Conservation (phyloP, 2,329 filamentous ascomycete species). For the Hypomyces perniciosus region DNA sequence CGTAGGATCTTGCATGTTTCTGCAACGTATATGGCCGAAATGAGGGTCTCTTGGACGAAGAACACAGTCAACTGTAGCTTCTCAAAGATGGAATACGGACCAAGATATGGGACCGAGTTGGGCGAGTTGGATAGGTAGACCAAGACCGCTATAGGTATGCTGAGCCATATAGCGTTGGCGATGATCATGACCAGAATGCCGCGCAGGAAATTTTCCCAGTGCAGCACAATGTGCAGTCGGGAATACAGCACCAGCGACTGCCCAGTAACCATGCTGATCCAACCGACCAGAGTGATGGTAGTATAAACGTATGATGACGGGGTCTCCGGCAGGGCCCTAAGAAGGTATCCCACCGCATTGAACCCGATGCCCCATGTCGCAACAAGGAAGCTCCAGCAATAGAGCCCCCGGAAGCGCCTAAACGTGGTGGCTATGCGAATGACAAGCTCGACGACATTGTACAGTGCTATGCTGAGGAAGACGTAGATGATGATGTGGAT, state of each 20-base stretch:
- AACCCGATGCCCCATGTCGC: slow-evolving; percentile 28
- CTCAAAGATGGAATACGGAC: slow-evolving; percentile 39
- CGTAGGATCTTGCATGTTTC: slow-evolving; percentile 43
- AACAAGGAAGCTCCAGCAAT: slow-evolving; percentile 34
- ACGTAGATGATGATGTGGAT: slow-evolving; percentile 11
- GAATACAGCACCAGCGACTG: slow-evolving; percentile 57
- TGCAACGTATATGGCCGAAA: slow-evolving; percentile 46
- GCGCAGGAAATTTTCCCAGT: slow-evolving; percentile 41
- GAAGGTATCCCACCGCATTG: slow-evolving; percentile 23
- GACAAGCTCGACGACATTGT: slow-evolving; percentile 14
- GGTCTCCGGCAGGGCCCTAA: slow-evolving; percentile 18
- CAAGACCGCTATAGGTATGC: slow-evolving; percentile 48
- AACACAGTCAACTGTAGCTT: slow-evolving; percentile 49
- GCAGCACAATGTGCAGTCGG: slow-evolving; percentile 52
- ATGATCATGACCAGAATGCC: slow-evolving; percentile 52
- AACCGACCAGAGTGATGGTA: slow-evolving; percentile 17
- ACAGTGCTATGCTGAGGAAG: slow-evolving; percentile 13
- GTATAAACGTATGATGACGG: slow-evolving; percentile 7
- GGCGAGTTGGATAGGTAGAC: slow-evolving; percentile 43
- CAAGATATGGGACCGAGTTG: slow-evolving; percentile 6
- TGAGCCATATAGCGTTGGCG: slow-evolving; percentile 44
- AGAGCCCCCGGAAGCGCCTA: slow-evolving; percentile 28
- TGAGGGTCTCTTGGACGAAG: slow-evolving; percentile 46
- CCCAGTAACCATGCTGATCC: slow-evolving; percentile 49
- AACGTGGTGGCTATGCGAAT: slow-evolving; percentile 44